Percentiles rank a stretch among this genome's conserved stretches.
phyloP scores from a whole-genome alignment of 1,139 yeast species.

The Blastobotrys illinoisensis region DNA sequence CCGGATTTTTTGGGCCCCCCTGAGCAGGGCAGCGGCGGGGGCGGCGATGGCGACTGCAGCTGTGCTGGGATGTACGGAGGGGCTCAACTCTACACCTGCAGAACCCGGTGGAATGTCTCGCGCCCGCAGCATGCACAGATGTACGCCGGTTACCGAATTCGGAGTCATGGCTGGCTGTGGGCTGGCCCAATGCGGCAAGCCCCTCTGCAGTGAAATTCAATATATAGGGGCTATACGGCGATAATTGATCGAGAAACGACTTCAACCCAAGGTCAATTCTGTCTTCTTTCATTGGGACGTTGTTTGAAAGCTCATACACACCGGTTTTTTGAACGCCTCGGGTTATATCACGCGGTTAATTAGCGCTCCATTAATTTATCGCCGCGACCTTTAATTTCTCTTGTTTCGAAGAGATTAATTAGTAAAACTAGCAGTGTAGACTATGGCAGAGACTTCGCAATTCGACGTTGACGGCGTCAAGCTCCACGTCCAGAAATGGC shows the following conservation, averaged over 20 bases:
- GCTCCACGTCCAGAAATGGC: constrained; percentile 20
- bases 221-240: not conserved
- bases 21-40: not conserved
- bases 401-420: not conserved
- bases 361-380: not conserved
- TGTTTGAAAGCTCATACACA: not conserved
- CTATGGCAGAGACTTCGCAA: not conserved
- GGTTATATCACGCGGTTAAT: not conserved
- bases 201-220: not conserved
- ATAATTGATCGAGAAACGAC: not conserved
- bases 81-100: not conserved
- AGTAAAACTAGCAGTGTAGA: not conserved
- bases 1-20: not conserved
- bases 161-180: not conserved
- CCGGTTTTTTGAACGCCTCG: not conserved
- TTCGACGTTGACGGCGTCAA: constrained; percentile 18
- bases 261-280: not conserved
- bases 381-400: not conserved
- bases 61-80: not conserved
- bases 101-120: not conserved
- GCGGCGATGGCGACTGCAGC: not conserved
- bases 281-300: too few species aligned
- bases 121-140: not conserved
- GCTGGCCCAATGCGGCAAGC: not conserved
- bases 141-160: not conserved